Evolutionary conservation across 2,329 filamentous ascomycete genomes (phyloP).

Genomic region (Aureobasidium sp.): DNA sequence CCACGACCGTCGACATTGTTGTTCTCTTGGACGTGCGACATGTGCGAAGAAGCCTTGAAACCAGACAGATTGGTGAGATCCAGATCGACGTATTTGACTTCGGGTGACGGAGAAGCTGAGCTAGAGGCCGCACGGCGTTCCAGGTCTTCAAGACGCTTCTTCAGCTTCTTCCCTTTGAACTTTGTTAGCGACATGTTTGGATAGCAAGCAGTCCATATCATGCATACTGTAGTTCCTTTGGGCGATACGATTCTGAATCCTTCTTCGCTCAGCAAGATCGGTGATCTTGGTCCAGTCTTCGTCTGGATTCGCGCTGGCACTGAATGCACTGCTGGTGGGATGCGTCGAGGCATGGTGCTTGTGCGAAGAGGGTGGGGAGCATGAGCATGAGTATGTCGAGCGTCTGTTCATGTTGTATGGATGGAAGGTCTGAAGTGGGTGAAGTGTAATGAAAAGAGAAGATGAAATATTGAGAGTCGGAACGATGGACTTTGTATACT

Average conservation of each 20-base stretch:
- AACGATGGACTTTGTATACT: not conserved
- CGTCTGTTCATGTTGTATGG: conserved; percentile 35
- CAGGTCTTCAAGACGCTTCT: conserved; percentile 79
- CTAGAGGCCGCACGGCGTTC: conserved; percentile 67
- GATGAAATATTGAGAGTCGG: not conserved
- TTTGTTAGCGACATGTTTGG: conserved; percentile 20
- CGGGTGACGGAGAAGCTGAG: conserved; percentile 54
- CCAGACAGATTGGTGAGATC: conserved; percentile 24
- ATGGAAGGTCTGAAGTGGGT: not conserved
- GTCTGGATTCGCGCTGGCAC: conserved; percentile 86
- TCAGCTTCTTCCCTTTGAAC: conserved; percentile 74
- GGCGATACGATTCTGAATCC: conserved; percentile 96
- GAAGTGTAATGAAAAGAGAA: not conserved
- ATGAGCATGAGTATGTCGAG: conserved; percentile 38
- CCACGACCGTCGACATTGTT: conserved; percentile 20
- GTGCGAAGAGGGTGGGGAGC: conserved; percentile 39
- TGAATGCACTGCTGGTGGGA: conserved; percentile 89
- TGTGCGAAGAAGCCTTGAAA: not conserved
- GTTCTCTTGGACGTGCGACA: not conserved
- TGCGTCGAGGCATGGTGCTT: conserved; percentile 61
- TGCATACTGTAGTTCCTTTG: conserved; percentile 90
- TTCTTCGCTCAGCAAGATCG: conserved; percentile 84
- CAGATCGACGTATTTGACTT: conserved; percentile 50
- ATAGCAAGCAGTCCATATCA: not conserved
- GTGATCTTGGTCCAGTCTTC: conserved; percentile 99